Evolutionary conservation across 2,329 filamentous ascomycete genomes (phyloP), one percentile per base, ranked within the genome.

Genomic region (Penicillium crustosum): DNA sequence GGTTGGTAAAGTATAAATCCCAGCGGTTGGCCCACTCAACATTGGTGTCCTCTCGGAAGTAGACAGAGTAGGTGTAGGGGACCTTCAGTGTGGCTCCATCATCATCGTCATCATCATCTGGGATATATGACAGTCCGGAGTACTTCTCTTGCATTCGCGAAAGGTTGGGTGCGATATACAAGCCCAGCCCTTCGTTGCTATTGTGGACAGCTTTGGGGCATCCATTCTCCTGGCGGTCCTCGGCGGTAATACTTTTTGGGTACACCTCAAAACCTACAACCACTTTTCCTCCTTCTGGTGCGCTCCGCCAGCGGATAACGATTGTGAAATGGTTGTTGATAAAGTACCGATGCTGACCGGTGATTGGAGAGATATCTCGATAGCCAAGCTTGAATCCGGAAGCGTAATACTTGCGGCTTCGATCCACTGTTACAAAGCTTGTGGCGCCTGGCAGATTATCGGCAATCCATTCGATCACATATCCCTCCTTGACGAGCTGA

Each of bases 401-500:
- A 13, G 91, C 89, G 72, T 96, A 96, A 79, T 96, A 95, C 74
- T 93, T 95, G 68, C 86, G 83, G 47, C 84, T 86, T 77, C 91
- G 91, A 74, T 95, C 91, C 36, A 90, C 88, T 0, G 90, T 93
- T 29, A 94, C 89, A 70, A 95, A 95, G 73, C 88, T 93, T 9
- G 91, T 95, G 36, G 91, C 91, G 7, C 91, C 91, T 1, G 92
- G 91, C 10, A 96, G 81, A 68, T 96, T 96, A 74, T 96, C 91
- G 62, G 94, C 89, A 65, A 96, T 95, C 92, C 91, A 96, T 75
- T 96, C 91, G 2, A 88, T 87, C n/a, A 94, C 86, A 73, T 94
- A 95, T 36, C 89, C 90, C 53, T 92, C 84, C 60, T 83, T 83
- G 39, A 96, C 87, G 68, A 96, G 77, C 61, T 92, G 81, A 65